Percentiles rank a stretch among this genome's conserved stretches.
Evolutionary conservation across 2,329 filamentous ascomycete genomes (phyloP).

Genomic region (Ophiostoma quercus): DNA sequence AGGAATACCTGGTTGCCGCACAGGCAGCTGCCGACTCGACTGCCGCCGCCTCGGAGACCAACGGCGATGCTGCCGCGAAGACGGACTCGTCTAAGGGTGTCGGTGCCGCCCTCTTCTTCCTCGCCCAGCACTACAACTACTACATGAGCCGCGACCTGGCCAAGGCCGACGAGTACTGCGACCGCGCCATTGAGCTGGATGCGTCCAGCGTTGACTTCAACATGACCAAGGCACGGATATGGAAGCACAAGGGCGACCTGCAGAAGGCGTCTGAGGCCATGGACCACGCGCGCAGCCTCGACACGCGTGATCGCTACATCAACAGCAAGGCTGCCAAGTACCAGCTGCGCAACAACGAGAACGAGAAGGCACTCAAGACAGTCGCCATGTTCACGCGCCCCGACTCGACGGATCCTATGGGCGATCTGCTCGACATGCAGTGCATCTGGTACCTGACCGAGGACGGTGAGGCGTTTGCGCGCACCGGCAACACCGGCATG

Average conservation of each 20-base stretch:
- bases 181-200: conserved; percentile 74
- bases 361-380: conserved; percentile 76
- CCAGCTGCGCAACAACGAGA: conserved; percentile 86
- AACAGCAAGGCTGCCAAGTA: conserved; percentile 99
- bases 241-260: conserved; percentile 80
- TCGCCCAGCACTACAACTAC: conserved; percentile 97
- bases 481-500: conserved; percentile 74
- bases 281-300: conserved; percentile 78
- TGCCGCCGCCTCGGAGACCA: conserved; percentile 31
- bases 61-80: conserved; percentile 38
- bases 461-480: conserved; percentile 82
- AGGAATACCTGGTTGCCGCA: conserved; percentile 61
- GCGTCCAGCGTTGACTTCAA: conserved; percentile 82
- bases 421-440: conserved; percentile 95
- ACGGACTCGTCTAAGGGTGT: conserved; percentile 56
- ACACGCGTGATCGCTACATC: conserved; percentile 91
- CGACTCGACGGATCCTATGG: conserved; percentile 80
- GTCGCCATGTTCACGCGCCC: conserved; percentile 93
- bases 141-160: conserved; percentile 74
- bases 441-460: conserved; percentile 96
- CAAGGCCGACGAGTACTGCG: conserved; percentile 76
- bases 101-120: conserved; percentile 80
- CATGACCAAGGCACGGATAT: conserved; percentile 92
- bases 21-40: conserved; percentile 23
- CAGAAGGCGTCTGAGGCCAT: conserved; percentile 78